A percentile compares a stretch with the other conserved stretches of the same genome.
Evolutionary conservation across 176 grass and related monocot genomes (phyloP).

Genomic region (Eleusine coracana): DNA sequence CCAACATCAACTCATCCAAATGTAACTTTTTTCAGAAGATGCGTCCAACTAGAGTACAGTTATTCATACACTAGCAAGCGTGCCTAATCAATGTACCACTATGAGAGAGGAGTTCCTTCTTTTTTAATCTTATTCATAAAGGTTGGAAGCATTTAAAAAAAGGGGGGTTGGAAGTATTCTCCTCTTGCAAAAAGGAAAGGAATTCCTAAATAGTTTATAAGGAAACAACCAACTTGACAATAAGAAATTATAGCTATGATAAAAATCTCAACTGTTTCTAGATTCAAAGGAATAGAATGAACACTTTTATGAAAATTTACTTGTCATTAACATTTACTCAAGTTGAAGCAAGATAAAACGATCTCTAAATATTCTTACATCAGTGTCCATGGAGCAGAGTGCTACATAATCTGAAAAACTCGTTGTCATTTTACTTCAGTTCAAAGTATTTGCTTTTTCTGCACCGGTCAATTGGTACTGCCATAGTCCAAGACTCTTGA

Average conservation of each 20-base stretch:
- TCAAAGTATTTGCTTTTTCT: neutral
- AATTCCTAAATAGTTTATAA: neutral
- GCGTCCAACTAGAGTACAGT: too few relatives aligned
- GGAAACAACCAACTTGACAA: neutral
- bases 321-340: neutral
- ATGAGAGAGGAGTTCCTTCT: neutral
- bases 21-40: too few relatives aligned
- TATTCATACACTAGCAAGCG: neutral
- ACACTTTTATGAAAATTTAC: neutral
- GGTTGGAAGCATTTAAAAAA: neutral
- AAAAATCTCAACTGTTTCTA: neutral
- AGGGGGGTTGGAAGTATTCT: neutral
- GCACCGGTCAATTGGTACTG: neutral
- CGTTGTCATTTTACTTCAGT: neutral
- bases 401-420: neutral
- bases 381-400: neutral
- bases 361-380: too few relatives aligned
- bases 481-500: neutral
- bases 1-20: too few relatives aligned
- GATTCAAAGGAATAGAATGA: neutral
- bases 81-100: neutral
- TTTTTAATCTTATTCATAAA: neutral
- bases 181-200: neutral
- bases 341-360: too few relatives aligned
- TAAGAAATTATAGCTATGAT: neutral